These are phyloP conservation scores for Colletotrichum brevisporum DNA, from an alignment of 2,329 filamentous ascomycete genomes.

Conservation along the genomic window DNA sequence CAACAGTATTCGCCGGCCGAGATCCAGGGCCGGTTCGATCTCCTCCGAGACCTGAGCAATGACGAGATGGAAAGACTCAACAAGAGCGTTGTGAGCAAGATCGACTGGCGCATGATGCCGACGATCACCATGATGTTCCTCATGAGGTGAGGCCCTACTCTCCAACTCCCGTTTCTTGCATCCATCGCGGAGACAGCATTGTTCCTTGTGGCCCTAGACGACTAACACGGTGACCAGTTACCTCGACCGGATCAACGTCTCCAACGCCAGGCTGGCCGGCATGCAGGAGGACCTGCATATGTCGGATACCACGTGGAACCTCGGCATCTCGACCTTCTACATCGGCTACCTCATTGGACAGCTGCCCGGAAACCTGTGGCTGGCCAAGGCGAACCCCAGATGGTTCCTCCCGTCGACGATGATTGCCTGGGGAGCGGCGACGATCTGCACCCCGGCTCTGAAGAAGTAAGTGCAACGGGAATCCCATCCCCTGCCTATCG, in stretches of 20 bases:
- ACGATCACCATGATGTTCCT: conserved; percentile 48
- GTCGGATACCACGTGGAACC: conserved; percentile 51
- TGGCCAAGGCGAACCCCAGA: conserved; percentile 55
- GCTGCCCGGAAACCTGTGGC: conserved; percentile 59
- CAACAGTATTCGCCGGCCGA: conserved; percentile 35
- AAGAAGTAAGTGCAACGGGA: conserved; percentile 43
- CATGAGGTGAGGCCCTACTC: conserved; percentile 43
- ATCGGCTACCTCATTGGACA: conserved; percentile 60
- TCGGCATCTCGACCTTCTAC: conserved; percentile 58
- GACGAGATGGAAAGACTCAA: conserved; percentile 46
- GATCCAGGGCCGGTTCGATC: conserved; percentile 45
- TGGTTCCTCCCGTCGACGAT: conserved; percentile 55
- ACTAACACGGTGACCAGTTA: conserved; percentile 52
- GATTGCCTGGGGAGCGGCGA: conserved; percentile 57
- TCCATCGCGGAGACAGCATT: background rate
- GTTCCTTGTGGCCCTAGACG: background rate
- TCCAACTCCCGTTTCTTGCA: background rate
- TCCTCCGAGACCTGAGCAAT: conserved; percentile 43
- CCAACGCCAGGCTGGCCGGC: conserved; percentile 54
- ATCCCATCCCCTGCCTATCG: background rate
- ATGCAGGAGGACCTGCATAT: conserved; percentile 53
- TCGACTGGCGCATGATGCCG: conserved; percentile 51
- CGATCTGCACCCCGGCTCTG: conserved; percentile 58
- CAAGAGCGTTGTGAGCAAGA: conserved; percentile 47
- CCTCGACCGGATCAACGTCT: conserved; percentile 65